A percentile compares a stretch with the other conserved stretches of the same genome.
phyloP scores from a whole-genome alignment of 1,284 basidiomycete species.

The Xerocomus nothofagi region DNA sequence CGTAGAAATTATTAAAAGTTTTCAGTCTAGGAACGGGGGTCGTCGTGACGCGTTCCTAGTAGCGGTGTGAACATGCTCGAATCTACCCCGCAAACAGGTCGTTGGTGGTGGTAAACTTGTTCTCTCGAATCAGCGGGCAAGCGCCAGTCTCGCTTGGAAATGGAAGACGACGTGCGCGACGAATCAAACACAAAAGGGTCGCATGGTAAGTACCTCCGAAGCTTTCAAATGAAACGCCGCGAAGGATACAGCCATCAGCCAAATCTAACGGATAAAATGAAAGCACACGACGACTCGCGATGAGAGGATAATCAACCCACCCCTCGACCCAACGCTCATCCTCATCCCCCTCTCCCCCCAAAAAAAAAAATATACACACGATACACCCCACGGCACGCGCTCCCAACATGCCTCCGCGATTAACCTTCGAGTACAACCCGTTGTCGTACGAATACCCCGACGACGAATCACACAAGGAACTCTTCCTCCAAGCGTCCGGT shows the following conservation, averaged over 20 bases:
- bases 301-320: neutral
- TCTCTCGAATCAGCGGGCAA: too few relatives aligned
- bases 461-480: slow-evolving; percentile 25
- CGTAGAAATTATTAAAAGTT: too few relatives aligned
- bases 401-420: slow-evolving; percentile 6
- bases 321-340: slow-evolving; percentile 4
- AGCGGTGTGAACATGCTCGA: too few relatives aligned
- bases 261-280: slow-evolving; percentile 7
- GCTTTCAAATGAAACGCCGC: slow-evolving; percentile 13
- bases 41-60: too few relatives aligned
- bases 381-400: neutral
- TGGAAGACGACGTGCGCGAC: too few relatives aligned
- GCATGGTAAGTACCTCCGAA: neutral
- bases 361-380: too few relatives aligned
- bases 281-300: slow-evolving; percentile 1
- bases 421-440: slow-evolving; percentile 23
- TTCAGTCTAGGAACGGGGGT: too few relatives aligned
- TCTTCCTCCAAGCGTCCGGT: slow-evolving; percentile 26
- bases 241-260: slow-evolving; percentile 3
- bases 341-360: neutral
- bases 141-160: too few relatives aligned
- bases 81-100: too few relatives aligned
- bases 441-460: slow-evolving; percentile 26
- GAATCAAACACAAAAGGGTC: neutral
- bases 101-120: too few relatives aligned